A percentile compares a stretch with the other conserved stretches of the same genome.
Evolutionary conservation across 2,329 filamentous ascomycete genomes (phyloP).

Genomic region (Botryosphaeria dothidea): DNA sequence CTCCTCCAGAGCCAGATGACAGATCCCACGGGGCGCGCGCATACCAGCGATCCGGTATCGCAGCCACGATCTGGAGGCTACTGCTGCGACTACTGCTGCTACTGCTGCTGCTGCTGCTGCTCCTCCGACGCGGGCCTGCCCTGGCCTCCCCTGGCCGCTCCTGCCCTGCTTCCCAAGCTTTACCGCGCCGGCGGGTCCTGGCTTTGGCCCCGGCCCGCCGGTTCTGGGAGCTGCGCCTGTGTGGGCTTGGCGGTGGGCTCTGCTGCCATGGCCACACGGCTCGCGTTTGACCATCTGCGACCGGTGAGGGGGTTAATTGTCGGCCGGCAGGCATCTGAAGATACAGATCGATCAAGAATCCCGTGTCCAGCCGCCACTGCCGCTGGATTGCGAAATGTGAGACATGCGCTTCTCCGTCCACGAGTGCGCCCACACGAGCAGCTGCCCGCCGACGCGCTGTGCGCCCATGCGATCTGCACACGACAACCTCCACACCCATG

Average conservation of each 20-base stretch:
- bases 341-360: background rate
- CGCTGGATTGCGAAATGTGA: conserved; percentile 8
- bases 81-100: background rate
- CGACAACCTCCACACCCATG: background rate
- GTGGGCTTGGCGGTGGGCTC: no score
- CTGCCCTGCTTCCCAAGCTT: background rate
- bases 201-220: background rate
- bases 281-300: background rate
- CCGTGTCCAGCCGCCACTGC: conserved; percentile 5
- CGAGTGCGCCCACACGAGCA: background rate
- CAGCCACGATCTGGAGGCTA: background rate
- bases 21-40: background rate
- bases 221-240: background rate
- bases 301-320: background rate
- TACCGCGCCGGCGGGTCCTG: conserved; percentile 6
- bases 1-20: background rate
- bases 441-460: background rate
- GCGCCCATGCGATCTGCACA: conserved; percentile 13
- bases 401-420: conserved; percentile 12
- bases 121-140: background rate
- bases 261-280: background rate
- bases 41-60: background rate
- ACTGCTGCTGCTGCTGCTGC: background rate
- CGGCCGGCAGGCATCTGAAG: background rate
- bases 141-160: background rate